These are phyloP conservation scores for Chlamydomonas applanata DNA, from an alignment of 139 green algal species.

Conservation along the genomic window DNA sequence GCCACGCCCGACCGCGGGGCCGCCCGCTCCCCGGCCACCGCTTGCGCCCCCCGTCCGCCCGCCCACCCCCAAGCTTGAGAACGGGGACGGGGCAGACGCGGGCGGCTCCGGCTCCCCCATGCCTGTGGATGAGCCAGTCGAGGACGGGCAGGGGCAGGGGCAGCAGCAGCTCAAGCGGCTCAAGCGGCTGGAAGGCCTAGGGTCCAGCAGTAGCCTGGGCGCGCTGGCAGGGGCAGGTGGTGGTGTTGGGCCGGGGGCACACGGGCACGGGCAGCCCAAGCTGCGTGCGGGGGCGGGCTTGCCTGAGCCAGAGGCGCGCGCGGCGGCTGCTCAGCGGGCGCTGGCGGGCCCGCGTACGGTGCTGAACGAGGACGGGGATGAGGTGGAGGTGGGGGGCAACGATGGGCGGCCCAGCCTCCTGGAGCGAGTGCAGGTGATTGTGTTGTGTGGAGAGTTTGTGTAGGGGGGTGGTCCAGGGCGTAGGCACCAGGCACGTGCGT, in stretches of 20 bases:
- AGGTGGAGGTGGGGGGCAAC: conserved; percentile 14
- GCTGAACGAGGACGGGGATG: background rate
- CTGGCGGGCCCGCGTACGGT: background rate
- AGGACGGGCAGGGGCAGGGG: too few species aligned
- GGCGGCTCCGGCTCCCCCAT: too few species aligned
- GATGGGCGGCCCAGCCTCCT: conserved; percentile 19
- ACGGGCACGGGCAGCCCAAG: conserved; percentile 4
- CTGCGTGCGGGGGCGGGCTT: background rate
- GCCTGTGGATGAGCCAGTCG: background rate
- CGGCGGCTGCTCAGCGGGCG: background rate
- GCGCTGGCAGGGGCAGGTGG: conserved; percentile 8
- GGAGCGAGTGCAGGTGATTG: conserved; percentile 4
- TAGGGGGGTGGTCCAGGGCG: too few species aligned
- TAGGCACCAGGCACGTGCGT: too few species aligned
- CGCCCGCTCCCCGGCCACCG: too few species aligned
- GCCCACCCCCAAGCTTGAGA: too few species aligned
- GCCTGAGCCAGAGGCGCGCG: background rate
- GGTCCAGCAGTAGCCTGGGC: too few species aligned
- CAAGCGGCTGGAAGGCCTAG: too few species aligned
- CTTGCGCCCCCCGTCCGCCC: too few species aligned
- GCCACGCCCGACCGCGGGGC: too few species aligned
- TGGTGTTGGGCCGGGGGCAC: background rate
- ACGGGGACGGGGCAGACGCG: too few species aligned
- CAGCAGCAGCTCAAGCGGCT: background rate
- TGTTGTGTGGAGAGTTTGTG: too few species aligned